Evolutionary conservation across 805 yeast species (phyloP), one percentile per base, ranked within the genome.

Genomic region (Tetrapisispora pingtungensis): DNA sequence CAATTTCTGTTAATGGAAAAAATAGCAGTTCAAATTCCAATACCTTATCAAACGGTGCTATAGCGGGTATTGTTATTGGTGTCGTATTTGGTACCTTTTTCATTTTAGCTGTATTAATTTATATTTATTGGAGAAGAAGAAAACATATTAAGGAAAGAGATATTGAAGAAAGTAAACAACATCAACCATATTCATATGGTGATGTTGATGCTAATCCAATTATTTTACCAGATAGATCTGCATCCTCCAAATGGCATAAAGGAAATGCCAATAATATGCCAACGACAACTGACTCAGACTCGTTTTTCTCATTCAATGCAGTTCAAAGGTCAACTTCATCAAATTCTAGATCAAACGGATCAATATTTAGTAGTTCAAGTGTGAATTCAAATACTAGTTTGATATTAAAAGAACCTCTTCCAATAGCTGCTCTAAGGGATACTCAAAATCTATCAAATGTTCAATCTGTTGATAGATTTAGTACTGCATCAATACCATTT

Each of bases 51-150:
- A 62, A 55, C 30, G 82, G 82, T 15, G 79, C 80, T 18, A 75
- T 77, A 44, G 81, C 79, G 10, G 82, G 82, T 38, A 72, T 77
- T 24, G 81, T 75, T n/a, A 65, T 75, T 33, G 82, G 81, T 24
- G 69, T 67, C 7, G 63, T 76, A 10, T 66, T 58, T 18, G 81
- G 79, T 46, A 56, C 70, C 0, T 43, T 54, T 7, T 59, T 64
- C 19, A 54, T 63, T 10, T 32, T 73, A 2, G 72, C 67, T 0
- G 64, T 65, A 7, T 50, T 73, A 10, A 57, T 69, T 6, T 64
- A 76, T 53, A 51, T 75, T 28, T 53, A 70, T 48, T 62, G 70
- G 55, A 65, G 71, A 44, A 69, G 71, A 27, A 66, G 71, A 44
- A 55, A 56, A 40, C 49, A 56, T 26, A 55, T 58, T 33, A 57